Evolutionary conservation across 352 stramenopile genomes (phyloP).

Genomic region (Phytophthora megakarya): DNA sequence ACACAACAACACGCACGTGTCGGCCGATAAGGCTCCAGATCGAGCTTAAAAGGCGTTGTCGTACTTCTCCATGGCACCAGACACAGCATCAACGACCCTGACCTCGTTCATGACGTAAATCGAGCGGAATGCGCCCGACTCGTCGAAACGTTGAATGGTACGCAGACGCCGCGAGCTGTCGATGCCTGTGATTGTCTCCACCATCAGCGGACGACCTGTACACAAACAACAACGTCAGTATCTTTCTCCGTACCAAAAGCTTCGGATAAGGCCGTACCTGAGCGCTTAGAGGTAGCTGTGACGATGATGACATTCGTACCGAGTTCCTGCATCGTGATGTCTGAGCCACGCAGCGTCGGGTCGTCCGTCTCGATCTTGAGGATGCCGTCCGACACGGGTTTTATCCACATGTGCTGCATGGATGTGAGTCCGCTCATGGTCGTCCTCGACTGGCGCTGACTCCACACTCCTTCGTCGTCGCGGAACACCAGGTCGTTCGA

Average conservation of each 20-base stretch:
- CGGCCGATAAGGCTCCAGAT: neutral
- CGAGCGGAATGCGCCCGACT: constrained; percentile 83
- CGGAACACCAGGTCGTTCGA: constrained; percentile 86
- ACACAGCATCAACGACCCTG: constrained; percentile 85
- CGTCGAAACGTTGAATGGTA: constrained; percentile 87
- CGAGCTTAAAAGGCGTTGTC: constrained; percentile 77
- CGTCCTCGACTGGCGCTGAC: constrained; percentile 82
- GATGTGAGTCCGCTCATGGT: constrained; percentile 86
- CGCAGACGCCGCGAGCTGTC: constrained; percentile 81
- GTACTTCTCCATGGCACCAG: constrained; percentile 88
- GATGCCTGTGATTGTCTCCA: constrained; percentile 85
- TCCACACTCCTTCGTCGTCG: constrained; percentile 88
- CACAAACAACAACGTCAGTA: neutral
- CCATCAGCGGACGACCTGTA: constrained; percentile 72
- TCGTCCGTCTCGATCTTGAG: constrained; percentile 90
- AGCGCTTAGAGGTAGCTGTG: constrained; percentile 87
- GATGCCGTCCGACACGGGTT: constrained; percentile 85
- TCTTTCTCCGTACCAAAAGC: neutral
- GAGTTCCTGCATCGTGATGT: constrained; percentile 89
- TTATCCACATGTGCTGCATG: constrained; percentile 90
- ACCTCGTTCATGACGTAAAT: constrained; percentile 91
- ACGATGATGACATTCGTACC: constrained; percentile 82
- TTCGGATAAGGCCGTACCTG: constrained; percentile 39
- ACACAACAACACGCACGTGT: neutral
- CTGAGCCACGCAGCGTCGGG: constrained; percentile 68